Percentiles rank a stretch among this genome's conserved stretches.
Conservation (phyloP, 78 protist species). For the Ministeria vibrans region DNA sequence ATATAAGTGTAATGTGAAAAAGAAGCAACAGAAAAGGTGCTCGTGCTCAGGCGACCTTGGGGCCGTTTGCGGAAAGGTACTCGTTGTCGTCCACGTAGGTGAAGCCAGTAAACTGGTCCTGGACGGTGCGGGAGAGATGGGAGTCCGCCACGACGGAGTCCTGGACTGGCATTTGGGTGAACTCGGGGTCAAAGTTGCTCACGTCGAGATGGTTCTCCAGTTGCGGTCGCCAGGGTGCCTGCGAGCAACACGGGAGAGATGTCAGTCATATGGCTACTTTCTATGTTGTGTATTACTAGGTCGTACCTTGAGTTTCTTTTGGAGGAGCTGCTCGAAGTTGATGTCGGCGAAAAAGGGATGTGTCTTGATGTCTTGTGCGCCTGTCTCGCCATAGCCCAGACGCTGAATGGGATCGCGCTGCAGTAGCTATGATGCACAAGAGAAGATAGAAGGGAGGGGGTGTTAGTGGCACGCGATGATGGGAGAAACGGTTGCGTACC, state of each 20-base stretch:
- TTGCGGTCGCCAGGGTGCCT: neutral
- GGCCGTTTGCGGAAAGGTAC: too few species aligned
- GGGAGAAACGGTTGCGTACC: neutral
- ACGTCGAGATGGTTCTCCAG: constrained; percentile 16
- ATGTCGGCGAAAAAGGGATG: constrained; percentile 18
- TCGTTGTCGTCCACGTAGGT: constrained; percentile 12
- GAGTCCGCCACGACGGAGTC: constrained; percentile 29
- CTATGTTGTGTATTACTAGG: neutral
- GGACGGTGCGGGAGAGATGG: neutral
- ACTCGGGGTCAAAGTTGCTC: constrained; percentile 23
- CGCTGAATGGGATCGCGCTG: constrained; percentile 27
- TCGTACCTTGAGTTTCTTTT: constrained; percentile 5
- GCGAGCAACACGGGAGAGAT: too few species aligned
- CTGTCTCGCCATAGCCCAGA: neutral
- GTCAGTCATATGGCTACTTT: too few species aligned
- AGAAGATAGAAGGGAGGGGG: neutral
- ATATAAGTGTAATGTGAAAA: too few species aligned
- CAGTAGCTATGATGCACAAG: neutral
- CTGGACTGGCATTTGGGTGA: constrained; percentile 18
- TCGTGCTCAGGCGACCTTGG: too few species aligned
- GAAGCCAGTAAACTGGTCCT: constrained; percentile 24
- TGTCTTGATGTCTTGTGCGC: constrained; percentile 11
- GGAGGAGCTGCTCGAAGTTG: neutral
- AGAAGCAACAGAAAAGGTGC: too few species aligned
- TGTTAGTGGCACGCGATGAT: too few species aligned